A percentile compares a stretch with the other conserved stretches of the same genome.
Evolutionary conservation across 169 alveolate genomes (phyloP).

Genomic region (Plasmodium coatneyi): DNA sequence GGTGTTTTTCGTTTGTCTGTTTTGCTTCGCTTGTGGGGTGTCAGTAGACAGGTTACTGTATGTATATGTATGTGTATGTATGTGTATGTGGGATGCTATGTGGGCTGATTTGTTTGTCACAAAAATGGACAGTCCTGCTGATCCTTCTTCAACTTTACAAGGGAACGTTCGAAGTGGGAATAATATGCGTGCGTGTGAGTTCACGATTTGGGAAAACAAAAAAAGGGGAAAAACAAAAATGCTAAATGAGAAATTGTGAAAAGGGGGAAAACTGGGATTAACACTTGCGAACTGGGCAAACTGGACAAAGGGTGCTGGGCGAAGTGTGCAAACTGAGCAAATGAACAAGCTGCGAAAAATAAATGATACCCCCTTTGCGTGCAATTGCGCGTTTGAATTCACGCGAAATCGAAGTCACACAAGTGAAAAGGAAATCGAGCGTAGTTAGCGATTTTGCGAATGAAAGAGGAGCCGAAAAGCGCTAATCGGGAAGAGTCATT

Average conservation of each 20-base stretch:
- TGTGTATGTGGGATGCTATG: background rate
- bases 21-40: background rate
- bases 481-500: background rate
- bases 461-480: background rate
- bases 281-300: background rate
- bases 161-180: background rate
- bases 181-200: background rate
- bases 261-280: background rate
- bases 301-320: no score
- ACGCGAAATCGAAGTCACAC: background rate
- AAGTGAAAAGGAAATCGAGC: background rate
- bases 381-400: background rate
- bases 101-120: background rate
- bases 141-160: background rate
- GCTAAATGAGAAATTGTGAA: background rate
- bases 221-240: background rate
- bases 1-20: background rate
- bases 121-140: background rate
- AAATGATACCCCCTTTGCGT: background rate
- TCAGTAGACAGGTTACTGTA: background rate
- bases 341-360: no score
- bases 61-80: background rate
- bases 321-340: background rate
- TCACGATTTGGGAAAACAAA: background rate
- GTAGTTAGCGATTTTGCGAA: background rate